Evolutionary conservation across 331 rosid genomes (phyloP).

Genomic region (Rosa hybrid): DNA sequence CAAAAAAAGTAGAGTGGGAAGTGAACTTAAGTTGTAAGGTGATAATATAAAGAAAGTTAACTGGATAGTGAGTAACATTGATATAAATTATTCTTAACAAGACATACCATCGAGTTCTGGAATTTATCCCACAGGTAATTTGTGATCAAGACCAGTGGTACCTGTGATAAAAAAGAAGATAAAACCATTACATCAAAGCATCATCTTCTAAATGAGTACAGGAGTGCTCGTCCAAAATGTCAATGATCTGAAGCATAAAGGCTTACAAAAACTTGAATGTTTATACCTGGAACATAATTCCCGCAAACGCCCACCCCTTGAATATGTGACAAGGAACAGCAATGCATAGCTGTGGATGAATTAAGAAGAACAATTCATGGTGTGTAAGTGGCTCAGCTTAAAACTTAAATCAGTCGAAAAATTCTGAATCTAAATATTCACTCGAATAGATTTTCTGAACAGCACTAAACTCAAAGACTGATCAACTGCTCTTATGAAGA

Average conservation of each 20-base stretch:
- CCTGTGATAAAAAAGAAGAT: conserved; percentile 35
- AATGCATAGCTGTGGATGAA: conserved; percentile 71
- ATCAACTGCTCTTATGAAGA: background rate
- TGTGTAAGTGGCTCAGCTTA: conserved; percentile 7
- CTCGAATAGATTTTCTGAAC: background rate
- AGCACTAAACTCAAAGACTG: too few species aligned
- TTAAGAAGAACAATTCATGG: conserved; percentile 25
- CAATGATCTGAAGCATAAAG: background rate
- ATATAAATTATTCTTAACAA: background rate
- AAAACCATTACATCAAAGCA: background rate
- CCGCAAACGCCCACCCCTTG: conserved; percentile 90
- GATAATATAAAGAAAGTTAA: background rate
- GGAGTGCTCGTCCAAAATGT: background rate
- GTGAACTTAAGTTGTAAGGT: background rate
- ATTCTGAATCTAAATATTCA: background rate
- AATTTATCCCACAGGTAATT: conserved; percentile 75
- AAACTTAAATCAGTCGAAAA: background rate
- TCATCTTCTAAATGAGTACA: background rate
- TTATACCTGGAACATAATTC: conserved; percentile 86
- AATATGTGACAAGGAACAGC: conserved; percentile 97
- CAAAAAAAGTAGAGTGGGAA: background rate
- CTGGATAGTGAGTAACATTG: background rate
- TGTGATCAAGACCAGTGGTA: conserved; percentile 85
- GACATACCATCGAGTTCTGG: conserved; percentile 79
- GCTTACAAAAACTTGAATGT: background rate